Evolutionary conservation across 257 asterid genomes (phyloP), one percentile per base, ranked within the genome.

Genomic region (Forsythia viridissima): DNA sequence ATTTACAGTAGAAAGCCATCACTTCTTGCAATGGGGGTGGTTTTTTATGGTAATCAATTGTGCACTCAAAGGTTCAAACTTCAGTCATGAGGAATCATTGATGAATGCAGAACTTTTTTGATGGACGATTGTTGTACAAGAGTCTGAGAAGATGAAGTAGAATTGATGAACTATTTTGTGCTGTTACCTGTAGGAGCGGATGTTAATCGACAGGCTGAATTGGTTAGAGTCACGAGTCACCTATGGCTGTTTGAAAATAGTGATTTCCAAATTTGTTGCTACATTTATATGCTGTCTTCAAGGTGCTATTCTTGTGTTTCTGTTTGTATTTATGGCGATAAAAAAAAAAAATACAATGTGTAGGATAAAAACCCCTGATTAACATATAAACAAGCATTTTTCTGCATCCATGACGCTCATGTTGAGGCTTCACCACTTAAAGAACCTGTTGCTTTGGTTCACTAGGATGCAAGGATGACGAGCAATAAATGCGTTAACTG

Each of bases 1-100:
- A 84, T 81, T 30, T 51, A 71, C 83, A 20, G 69, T 55, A 70
- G 43, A 66, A 80, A 76, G 74, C 70, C 10, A 65, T 72, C 59
- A 71, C 48, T 72, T 81, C 61, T 51, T 41, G 61, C 69, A 55
- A 40, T 43, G n/a, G 30, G 34, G 34, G 34, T 30, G 34, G 34
- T 30, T 30, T 30, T 30, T 1, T 30, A 30, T 79, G 69, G 48
- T 55, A 42, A 61, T 68, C 20, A 18, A 76, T 67, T 13, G 70
- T 39, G 63, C 75, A 65, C 57, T 9, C 69, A 11, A n/a, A 73
- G 68, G 36, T 20, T 74, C 59, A 16, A 70, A 9, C 67, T 70
- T 15, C 12, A 15, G 41, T 21, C 80, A 1, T 10, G 34, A 36
- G 39, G 42, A 44, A 44, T 44, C 51, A 44, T 44, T 44, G 51